These are phyloP conservation scores for Scedosporium apiospermum DNA, from an alignment of 2,329 filamentous ascomycete genomes.

Conservation along the genomic window DNA sequence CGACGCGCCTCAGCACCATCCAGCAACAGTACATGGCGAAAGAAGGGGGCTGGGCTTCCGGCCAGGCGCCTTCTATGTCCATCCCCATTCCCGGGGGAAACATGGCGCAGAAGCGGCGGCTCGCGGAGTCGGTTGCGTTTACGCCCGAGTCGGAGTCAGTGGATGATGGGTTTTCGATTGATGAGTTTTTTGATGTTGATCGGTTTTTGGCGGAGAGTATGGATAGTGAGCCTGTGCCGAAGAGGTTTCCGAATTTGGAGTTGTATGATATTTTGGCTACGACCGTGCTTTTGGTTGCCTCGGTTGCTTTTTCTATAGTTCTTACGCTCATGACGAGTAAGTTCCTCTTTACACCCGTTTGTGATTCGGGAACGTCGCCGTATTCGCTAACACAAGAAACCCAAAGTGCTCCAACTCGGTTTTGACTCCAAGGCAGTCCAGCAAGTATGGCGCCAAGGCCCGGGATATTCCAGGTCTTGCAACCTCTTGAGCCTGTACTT, in stretches of 20 bases:
- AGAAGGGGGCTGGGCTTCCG: neutral
- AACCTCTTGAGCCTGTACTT: neutral
- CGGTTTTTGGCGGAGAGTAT: slow-evolving; percentile 4
- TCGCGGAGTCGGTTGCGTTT: neutral
- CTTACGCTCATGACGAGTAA: slow-evolving; percentile 8
- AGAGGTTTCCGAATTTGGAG: neutral
- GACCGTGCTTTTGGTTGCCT: slow-evolving; percentile 11
- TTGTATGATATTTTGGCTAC: slow-evolving; percentile 10
- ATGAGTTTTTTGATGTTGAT: slow-evolving; percentile 5
- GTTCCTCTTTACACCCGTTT: neutral
- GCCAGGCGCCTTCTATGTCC: neutral
- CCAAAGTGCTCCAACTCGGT: neutral
- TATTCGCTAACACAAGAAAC: neutral
- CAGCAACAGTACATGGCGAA: slow-evolving; percentile 6
- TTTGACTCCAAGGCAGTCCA: neutral
- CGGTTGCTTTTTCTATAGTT: slow-evolving; percentile 10
- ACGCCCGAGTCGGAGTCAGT: neutral
- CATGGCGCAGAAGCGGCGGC: neutral
- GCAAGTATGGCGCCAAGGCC: neutral
- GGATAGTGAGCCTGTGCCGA: neutral
- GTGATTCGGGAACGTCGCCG: neutral
- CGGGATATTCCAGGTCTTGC: neutral
- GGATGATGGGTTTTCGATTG: slow-evolving; percentile 1
- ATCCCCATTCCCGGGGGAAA: neutral
- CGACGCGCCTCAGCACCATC: slow-evolving; percentile 8